Percentiles rank a stretch among this genome's conserved stretches.
phyloP scores from a whole-genome alignment of 805 yeast species.

The Kodamaea nitidulidarum region DNA sequence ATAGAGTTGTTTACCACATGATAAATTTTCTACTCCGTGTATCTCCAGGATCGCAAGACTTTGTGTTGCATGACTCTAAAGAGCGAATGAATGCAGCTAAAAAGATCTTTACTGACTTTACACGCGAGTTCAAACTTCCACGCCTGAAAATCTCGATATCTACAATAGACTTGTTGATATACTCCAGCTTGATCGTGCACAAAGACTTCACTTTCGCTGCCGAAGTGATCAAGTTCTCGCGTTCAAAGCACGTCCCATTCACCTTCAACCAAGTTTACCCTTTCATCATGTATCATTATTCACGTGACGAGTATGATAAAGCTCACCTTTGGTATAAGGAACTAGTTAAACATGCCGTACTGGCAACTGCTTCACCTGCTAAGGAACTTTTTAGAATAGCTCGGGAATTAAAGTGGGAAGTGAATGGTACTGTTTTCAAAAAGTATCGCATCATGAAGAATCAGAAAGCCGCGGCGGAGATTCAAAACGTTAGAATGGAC shows the following conservation, averaged over 20 bases:
- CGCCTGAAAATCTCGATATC: constrained; percentile 18
- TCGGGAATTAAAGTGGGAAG: constrained; percentile 32
- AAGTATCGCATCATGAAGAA: constrained; percentile 21
- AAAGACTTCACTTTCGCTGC: constrained; percentile 33
- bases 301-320: constrained; percentile 22
- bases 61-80: constrained; percentile 12
- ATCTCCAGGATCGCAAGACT: constrained; percentile 12
- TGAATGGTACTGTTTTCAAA: constrained; percentile 30
- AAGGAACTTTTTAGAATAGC: constrained; percentile 31
- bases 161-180: constrained; percentile 28
- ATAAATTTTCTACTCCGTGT: constrained; percentile 8
- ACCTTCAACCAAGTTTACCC: constrained; percentile 40
- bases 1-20: constrained; percentile 11
- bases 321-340: constrained; percentile 38
- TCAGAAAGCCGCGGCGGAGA: constrained; percentile 18
- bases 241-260: constrained; percentile 26
- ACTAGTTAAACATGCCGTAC: constrained; percentile 28
- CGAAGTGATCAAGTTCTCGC: constrained; percentile 23
- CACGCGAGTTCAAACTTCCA: constrained; percentile 12
- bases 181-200: constrained; percentile 28
- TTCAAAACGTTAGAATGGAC: constrained; percentile 15
- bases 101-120: constrained; percentile 22
- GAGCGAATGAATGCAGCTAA: constrained; percentile 23
- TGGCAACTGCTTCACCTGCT: constrained; percentile 25
- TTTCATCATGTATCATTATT: constrained; percentile 34